Evolutionary conservation across 129 eudicot species (phyloP).

Genomic region (Tanacetum coccineum): DNA sequence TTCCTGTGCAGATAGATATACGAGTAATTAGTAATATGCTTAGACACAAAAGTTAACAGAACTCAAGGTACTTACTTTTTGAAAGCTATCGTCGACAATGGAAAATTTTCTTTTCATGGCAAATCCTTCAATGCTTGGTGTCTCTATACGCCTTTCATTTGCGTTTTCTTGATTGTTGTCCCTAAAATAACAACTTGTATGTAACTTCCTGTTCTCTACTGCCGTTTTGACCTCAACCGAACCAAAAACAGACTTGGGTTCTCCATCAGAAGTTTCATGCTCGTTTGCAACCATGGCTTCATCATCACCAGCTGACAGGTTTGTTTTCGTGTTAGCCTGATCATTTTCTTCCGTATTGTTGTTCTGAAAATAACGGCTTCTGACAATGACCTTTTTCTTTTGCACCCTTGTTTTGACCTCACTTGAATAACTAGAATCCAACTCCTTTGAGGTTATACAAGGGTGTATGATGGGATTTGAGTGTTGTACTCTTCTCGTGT

Average conservation of each 20-base stretch:
- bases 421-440: constrained; percentile 21
- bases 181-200: constrained; percentile 26
- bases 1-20: too few species aligned
- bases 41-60: too few species aligned
- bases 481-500: constrained; percentile 27
- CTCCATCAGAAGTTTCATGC: constrained; percentile 18
- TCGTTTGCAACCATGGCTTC: constrained; percentile 9
- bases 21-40: too few species aligned
- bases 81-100: constrained; percentile 29
- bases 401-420: constrained; percentile 30
- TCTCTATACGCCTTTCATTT: constrained; percentile 21
- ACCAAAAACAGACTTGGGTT: constrained; percentile 15
- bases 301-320: constrained; percentile 8
- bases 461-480: constrained; percentile 47
- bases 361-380: constrained; percentile 56
- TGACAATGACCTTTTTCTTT: constrained; percentile 36
- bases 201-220: constrained; percentile 22
- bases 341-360: constrained; percentile 19
- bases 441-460: constrained; percentile 50
- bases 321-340: constrained; percentile 2
- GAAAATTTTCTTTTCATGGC: constrained; percentile 53
- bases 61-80: constrained; percentile 58
- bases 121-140: constrained; percentile 22
- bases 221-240: constrained; percentile 13
- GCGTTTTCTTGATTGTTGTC: too few species aligned